Conservation (phyloP, 2,329 filamentous ascomycete species). For the Verruconis gallopava region DNA sequence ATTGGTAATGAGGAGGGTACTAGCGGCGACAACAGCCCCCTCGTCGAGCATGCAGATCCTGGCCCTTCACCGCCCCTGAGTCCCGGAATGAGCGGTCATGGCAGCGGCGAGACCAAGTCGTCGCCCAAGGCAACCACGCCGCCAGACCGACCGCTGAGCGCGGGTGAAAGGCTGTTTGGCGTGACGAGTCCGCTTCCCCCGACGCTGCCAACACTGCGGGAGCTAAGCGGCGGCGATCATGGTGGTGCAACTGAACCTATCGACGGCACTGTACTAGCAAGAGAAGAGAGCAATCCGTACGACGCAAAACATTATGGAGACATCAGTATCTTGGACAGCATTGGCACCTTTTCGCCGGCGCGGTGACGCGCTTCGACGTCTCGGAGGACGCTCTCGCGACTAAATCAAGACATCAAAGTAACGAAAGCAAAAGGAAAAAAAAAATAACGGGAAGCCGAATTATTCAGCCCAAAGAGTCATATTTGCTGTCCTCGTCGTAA, state of each 20-base stretch:
- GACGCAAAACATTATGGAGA: conserved; percentile 24
- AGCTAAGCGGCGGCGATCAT: conserved; percentile 14
- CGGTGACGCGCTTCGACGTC: neutral
- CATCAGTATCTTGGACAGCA: conserved; percentile 19
- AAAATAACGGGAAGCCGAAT: too few species aligned
- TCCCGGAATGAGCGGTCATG: neutral
- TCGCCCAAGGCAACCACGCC: neutral
- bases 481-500: too few species aligned
- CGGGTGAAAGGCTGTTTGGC: conserved; percentile 7
- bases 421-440: too few species aligned
- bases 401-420: too few species aligned
- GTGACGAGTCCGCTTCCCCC: neutral
- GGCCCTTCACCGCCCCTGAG: neutral
- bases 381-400: too few species aligned
- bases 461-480: too few species aligned
- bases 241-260: neutral
- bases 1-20: conserved; percentile 32
- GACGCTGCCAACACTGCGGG: too few species aligned
- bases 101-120: neutral
- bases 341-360: neutral
- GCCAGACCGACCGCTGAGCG: conserved; percentile 3
- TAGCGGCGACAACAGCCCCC: neutral
- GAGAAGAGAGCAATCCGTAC: conserved; percentile 14
- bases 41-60: neutral
- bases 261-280: conserved; percentile 9